Evolutionary conservation across 2,329 filamentous ascomycete species (phyloP), one percentile per base, ranked within the genome.

Genomic region (Lizonia empirigonia): DNA sequence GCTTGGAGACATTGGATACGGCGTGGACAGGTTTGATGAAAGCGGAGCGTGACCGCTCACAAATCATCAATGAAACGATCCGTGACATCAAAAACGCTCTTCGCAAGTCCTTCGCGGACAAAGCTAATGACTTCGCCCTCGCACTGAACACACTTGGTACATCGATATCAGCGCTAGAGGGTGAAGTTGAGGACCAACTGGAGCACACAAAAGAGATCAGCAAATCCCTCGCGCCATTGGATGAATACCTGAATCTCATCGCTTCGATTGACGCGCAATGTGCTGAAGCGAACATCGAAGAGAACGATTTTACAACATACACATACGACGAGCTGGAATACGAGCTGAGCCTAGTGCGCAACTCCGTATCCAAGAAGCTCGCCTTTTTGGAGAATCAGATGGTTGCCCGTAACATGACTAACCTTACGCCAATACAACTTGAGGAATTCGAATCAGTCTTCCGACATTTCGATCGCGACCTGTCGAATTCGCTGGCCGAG

Each of bases 271-370:
- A 97, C 68, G 85, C 85, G 58, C 91, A 96, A 75, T 99, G 94
- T 71, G 84, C 87, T 53, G 93, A 97, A 77, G 94, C 94, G 56
- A 97, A 99, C 72, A 97, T 99, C 58, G 94, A 99, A 74, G 94
- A 99, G 69, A 99, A 99, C 74, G 94, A 99, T 77, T 97, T 94
- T 74, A 99, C 94, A n/a, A 97, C 93, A 7, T 97, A 97, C 76
- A 96, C 93, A 8, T 94, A 97, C 72, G 94, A 99, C 70, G 94
- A 99, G 75, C 82, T 99, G 33, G 86, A 86, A 53, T 99, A 99
- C 76, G 94, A 99, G 76, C 82, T 97, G 51, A 87, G 90, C 13
- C 82, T 99, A 23, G 94, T 97, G 50, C 92, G 91, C 71, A 88
- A 89, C 23, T 94, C 90, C 9, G 93, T 97, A 22, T 88, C 91